These are phyloP conservation scores for Geosmithia putterillii DNA, from an alignment of 2,329 filamentous ascomycete species.

Conservation along the genomic window DNA sequence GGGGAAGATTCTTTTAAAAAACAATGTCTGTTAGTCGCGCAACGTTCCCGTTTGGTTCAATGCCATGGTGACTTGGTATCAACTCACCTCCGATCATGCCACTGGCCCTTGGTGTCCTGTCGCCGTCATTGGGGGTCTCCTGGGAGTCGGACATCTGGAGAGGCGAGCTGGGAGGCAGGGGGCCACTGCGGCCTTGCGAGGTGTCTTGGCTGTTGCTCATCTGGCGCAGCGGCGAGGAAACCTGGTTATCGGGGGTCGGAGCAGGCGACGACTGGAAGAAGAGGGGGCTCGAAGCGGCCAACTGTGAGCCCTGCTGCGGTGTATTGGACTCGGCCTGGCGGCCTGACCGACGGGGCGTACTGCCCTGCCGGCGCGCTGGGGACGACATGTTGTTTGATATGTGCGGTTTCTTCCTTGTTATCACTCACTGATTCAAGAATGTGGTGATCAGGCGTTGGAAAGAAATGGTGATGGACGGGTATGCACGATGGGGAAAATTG, in stretches of 20 bases:
- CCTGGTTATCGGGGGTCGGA: constrained; percentile 15
- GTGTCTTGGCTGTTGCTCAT: constrained; percentile 46
- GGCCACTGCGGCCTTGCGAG: constrained; percentile 10
- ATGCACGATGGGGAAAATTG: not conserved
- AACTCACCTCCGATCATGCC: constrained; percentile 50
- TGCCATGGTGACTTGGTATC: not conserved
- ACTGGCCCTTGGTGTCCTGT: constrained; percentile 60
- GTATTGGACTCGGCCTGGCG: constrained; percentile 28
- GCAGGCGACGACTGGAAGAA: constrained; percentile 51
- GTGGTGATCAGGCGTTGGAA: constrained; percentile 1
- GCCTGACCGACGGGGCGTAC: constrained; percentile 24
- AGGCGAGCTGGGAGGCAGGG: constrained; percentile 41
- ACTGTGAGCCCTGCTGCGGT: constrained; percentile 34
- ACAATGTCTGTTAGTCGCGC: not conserved
- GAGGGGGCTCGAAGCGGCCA: constrained; percentile 63
- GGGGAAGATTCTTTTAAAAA: constrained; percentile 67
- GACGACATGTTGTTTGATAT: constrained; percentile 23
- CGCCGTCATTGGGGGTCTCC: constrained; percentile 34
- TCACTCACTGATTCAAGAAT: not conserved
- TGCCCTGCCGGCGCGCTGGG: constrained; percentile 34
- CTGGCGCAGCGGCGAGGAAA: constrained; percentile 43
- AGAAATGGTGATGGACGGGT: not conserved
- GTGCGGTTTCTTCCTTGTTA: not conserved
- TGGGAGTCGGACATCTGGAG: constrained; percentile 48
- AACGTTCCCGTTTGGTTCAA: not conserved